phyloP scores from a whole-genome alignment of 1,284 basidiomycete genomes.

The Moesziomyces globuligerus region DNA sequence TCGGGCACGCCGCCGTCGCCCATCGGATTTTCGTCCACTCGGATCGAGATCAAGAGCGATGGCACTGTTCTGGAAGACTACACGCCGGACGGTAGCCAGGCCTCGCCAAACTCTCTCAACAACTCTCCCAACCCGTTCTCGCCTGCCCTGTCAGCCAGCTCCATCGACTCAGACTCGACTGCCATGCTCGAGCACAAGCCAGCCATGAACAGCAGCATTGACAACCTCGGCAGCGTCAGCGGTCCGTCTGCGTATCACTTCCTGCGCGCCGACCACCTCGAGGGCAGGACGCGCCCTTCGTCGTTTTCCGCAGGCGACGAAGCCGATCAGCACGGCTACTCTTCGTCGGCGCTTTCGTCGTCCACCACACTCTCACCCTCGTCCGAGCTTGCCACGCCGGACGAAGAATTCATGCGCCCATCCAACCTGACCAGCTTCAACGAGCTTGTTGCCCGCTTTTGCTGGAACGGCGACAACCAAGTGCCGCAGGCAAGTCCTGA shows the following conservation, averaged over 20 bases:
- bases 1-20: slow-evolving; percentile 40
- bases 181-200: slow-evolving; percentile 30
- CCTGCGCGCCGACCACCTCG: slow-evolving; percentile 29
- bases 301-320: slow-evolving; percentile 36
- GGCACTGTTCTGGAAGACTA: slow-evolving; percentile 50
- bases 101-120: slow-evolving; percentile 52
- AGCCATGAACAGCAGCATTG: slow-evolving; percentile 25
- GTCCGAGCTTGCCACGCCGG: slow-evolving; percentile 47
- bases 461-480: slow-evolving; percentile 58
- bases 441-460: slow-evolving; percentile 59
- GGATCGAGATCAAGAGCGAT: slow-evolving; percentile 34
- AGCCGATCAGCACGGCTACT: slow-evolving; percentile 37
- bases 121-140: slow-evolving; percentile 56
- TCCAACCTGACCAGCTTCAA: slow-evolving; percentile 56
- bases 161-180: slow-evolving; percentile 56
- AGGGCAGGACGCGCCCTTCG: slow-evolving; percentile 19
- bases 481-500: slow-evolving; percentile 33
- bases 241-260: slow-evolving; percentile 25
- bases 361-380: slow-evolving; percentile 43
- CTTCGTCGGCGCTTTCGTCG: slow-evolving; percentile 35
- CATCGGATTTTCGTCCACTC: slow-evolving; percentile 20
- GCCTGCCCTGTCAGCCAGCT: slow-evolving; percentile 49
- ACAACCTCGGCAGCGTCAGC: slow-evolving; percentile 21
- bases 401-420: slow-evolving; percentile 48
- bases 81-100: slow-evolving; percentile 50